These are phyloP conservation scores for Scedosporium apiospermum DNA, from an alignment of 2,329 filamentous ascomycete genomes.

Conservation along the genomic window DNA sequence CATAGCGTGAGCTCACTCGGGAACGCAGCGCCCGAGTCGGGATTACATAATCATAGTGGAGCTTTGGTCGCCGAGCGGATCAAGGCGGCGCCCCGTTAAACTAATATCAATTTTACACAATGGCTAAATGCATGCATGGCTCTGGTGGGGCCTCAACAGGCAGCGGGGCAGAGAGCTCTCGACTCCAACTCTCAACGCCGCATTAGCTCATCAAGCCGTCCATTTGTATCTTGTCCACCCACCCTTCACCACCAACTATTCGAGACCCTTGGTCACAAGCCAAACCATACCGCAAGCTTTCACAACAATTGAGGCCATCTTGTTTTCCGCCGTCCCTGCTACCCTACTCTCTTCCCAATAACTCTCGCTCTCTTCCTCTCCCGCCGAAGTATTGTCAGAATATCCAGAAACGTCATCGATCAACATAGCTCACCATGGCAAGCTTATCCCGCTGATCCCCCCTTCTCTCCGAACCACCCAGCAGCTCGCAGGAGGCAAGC, in stretches of 20 bases:
- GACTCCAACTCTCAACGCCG: not conserved
- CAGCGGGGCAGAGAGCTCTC: not conserved
- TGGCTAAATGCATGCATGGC: too few species aligned
- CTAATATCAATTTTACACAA: too few species aligned
- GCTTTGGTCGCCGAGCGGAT: too few species aligned
- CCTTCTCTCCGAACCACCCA: not conserved
- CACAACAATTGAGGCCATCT: not conserved
- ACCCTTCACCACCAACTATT: not conserved
- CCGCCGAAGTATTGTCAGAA: not conserved
- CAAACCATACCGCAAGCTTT: not conserved
- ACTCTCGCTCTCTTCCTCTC: not conserved
- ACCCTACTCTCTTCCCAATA: not conserved
- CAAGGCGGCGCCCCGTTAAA: too few species aligned
- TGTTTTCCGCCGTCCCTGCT: not conserved
- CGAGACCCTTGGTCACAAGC: constrained; percentile 1
- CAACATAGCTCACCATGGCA: constrained; percentile 4
- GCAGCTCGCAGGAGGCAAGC: not conserved
- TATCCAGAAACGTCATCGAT: not conserved
- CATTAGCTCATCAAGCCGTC: not conserved
- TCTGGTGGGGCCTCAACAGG: not conserved
- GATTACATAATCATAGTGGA: too few species aligned
- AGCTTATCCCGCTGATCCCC: not conserved
- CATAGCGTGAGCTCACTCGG: too few species aligned
- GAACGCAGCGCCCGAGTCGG: too few species aligned
- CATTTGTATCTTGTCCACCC: not conserved